These are phyloP conservation scores for Aeschynomene evenia DNA, from an alignment of 306 rosid species.

Conservation along the genomic window DNA sequence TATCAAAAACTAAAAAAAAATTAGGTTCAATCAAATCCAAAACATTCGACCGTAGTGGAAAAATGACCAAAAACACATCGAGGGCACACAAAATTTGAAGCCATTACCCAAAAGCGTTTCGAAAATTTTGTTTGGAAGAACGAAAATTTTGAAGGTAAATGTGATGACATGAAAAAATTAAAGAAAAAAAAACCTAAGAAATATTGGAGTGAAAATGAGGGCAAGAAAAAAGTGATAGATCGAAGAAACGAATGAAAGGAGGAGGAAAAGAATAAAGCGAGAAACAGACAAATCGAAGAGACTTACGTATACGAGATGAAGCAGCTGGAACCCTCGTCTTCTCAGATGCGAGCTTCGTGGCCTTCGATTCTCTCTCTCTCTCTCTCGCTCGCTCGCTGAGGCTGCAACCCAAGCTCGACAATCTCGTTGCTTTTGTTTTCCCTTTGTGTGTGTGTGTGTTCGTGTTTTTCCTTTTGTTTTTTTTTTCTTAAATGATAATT, in stretches of 20 bases:
- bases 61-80: not conserved
- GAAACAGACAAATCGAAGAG: not conserved
- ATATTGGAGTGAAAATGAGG: not conserved
- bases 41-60: not conserved
- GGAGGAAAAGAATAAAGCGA: not conserved
- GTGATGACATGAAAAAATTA: not conserved
- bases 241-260: conserved; percentile 13
- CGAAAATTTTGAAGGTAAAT: not conserved
- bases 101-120: conserved; percentile 7
- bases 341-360: conserved; percentile 2
- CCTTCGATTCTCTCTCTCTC: conserved; percentile 11
- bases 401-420: conserved; percentile 19
- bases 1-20: not conserved
- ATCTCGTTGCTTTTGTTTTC: not conserved
- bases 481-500: not conserved
- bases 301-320: conserved; percentile 25
- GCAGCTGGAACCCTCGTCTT: not conserved
- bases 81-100: not conserved
- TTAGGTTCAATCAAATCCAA: not conserved
- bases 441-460: not conserved
- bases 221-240: conserved; percentile 26
- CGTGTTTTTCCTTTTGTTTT: not conserved
- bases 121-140: not conserved
- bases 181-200: not conserved
- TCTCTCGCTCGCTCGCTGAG: not conserved